Conservation (phyloP, 208 protist species). For the Porcisia hertigi region DNA sequence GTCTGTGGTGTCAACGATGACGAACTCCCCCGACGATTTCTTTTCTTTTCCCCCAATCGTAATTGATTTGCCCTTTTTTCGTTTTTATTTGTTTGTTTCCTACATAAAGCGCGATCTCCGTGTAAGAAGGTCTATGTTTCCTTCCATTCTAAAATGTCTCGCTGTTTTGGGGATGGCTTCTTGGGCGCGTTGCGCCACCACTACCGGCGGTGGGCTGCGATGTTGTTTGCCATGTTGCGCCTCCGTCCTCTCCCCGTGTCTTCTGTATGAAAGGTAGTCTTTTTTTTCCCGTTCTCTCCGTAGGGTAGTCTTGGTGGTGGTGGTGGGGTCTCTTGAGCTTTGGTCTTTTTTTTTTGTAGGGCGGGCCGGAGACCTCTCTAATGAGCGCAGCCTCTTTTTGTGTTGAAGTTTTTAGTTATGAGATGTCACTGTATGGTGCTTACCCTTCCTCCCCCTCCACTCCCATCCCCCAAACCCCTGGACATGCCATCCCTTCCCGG, state of each 20-base stretch:
- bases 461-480: too few species aligned
- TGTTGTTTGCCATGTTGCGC: background rate
- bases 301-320: background rate
- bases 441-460: too few species aligned
- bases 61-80: background rate
- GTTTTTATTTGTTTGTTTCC: background rate
- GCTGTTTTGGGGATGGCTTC: background rate
- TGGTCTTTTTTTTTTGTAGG: too few species aligned
- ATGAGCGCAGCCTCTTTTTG: too few species aligned
- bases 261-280: background rate
- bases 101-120: constrained; percentile 1
- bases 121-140: background rate
- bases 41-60: background rate
- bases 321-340: too few species aligned
- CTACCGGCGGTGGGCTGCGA: background rate
- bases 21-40: background rate
- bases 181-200: background rate
- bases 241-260: background rate
- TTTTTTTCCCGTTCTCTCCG: background rate
- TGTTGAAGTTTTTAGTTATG: too few species aligned
- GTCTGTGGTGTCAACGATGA: background rate
- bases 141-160: background rate
- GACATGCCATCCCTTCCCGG: too few species aligned
- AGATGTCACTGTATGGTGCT: too few species aligned
- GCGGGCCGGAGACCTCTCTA: too few species aligned